Percentiles rank a stretch among this genome's conserved stretches.
Conservation (phyloP, 768 basidiomycete genomes). For the Termitomyces sp. region DNA sequence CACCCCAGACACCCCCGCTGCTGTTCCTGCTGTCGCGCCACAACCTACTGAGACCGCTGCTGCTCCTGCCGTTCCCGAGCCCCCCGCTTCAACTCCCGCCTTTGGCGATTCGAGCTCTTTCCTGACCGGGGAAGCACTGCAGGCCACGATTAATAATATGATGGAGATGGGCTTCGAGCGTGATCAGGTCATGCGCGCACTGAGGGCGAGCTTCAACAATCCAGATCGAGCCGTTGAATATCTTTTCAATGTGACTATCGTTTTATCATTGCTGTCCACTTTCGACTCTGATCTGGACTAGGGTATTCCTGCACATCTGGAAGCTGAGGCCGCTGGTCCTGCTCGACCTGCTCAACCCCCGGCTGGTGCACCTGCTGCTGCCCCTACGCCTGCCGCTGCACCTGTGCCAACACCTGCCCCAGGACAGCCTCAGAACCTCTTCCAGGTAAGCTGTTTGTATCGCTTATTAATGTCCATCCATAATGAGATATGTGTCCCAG, state of each 20-base stretch:
- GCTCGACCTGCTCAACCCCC: constrained; percentile 36
- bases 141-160: constrained; percentile 80
- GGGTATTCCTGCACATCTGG: constrained; percentile 80
- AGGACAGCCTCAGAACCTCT: constrained; percentile 76
- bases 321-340: constrained; percentile 43
- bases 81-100: constrained; percentile 31
- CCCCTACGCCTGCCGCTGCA: constrained; percentile 37
- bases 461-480: not conserved
- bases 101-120: constrained; percentile 59
- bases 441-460: constrained; percentile 55
- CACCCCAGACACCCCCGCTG: constrained; percentile 21
- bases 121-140: constrained; percentile 73
- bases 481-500: constrained; percentile 30
- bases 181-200: constrained; percentile 79
- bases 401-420: constrained; percentile 26
- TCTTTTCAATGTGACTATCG: constrained; percentile 73
- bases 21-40: constrained; percentile 25
- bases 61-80: constrained; percentile 14
- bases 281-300: constrained; percentile 28
- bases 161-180: constrained; percentile 92
- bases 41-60: constrained; percentile 24
- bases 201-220: constrained; percentile 96
- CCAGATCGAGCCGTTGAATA: constrained; percentile 99
- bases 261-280: constrained; percentile 1
- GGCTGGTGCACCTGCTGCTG: constrained; percentile 30